A percentile compares a stretch with the other conserved stretches of the same genome.
Conservation (phyloP, 495 filamentous ascomycete genomes). For the Cercophora sp. region DNA sequence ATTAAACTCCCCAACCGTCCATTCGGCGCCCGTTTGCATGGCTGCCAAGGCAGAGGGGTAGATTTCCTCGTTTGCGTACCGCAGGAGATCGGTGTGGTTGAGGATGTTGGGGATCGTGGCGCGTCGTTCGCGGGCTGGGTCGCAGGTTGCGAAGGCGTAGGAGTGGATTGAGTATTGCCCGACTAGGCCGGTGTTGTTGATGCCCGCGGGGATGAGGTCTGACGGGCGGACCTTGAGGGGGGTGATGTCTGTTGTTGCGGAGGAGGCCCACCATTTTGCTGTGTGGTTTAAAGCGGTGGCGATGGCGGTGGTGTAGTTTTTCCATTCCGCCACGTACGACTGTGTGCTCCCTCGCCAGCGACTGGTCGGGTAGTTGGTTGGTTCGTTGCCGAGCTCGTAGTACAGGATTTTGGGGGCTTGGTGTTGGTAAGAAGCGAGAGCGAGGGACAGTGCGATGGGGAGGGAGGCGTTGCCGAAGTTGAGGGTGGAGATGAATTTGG, state of each 20-base stretch:
- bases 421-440: slow-evolving; percentile 12
- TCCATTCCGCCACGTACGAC: slow-evolving; percentile 20
- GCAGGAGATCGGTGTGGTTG: slow-evolving; percentile 21
- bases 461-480: slow-evolving; percentile 25
- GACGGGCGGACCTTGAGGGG: slow-evolving; percentile 15
- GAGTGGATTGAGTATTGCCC: slow-evolving; percentile 30
- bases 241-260: slow-evolving; percentile 20
- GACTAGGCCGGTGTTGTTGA: slow-evolving; percentile 20
- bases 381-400: slow-evolving; percentile 26
- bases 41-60: slow-evolving; percentile 19
- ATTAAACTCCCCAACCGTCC: slow-evolving; percentile 24
- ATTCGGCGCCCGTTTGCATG: slow-evolving; percentile 9
- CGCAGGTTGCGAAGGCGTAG: slow-evolving; percentile 31
- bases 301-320: slow-evolving; percentile 13
- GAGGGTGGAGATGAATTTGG: slow-evolving; percentile 20
- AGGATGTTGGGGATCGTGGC: slow-evolving; percentile 28
- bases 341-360: slow-evolving; percentile 19
- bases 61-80: slow-evolving; percentile 21
- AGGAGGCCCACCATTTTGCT: slow-evolving; percentile 20
- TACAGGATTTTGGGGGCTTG: slow-evolving; percentile 20
- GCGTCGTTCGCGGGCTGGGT: slow-evolving; percentile 21
- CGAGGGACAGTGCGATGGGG: slow-evolving; percentile 13
- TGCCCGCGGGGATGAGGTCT: slow-evolving; percentile 23
- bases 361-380: slow-evolving; percentile 20
- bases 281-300: background rate